These are phyloP conservation scores for Boletus speciosus DNA, from an alignment of 768 basidiomycete species.

Conservation along the genomic window DNA sequence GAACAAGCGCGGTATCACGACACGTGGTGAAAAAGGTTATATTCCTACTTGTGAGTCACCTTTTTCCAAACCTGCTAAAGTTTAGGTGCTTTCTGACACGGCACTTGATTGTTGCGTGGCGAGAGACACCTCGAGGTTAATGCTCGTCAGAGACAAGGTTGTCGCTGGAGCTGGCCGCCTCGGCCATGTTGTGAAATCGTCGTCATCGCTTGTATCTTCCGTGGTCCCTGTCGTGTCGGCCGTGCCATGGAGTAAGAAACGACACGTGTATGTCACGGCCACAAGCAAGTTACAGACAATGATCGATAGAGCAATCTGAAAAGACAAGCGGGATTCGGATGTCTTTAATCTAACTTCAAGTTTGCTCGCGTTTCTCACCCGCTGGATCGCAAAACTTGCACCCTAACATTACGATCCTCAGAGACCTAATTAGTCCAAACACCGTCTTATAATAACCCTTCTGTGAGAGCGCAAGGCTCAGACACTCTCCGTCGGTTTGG, in stretches of 20 bases:
- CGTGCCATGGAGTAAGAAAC: neutral
- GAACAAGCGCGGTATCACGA: too few species aligned
- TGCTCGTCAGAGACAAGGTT: constrained; percentile 1
- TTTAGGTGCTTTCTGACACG: too few species aligned
- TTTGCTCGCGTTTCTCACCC: too few species aligned
- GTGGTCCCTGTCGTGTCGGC: neutral
- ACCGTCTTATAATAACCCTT: neutral
- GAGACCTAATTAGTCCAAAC: too few species aligned
- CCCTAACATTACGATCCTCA: too few species aligned
- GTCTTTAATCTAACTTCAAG: too few species aligned
- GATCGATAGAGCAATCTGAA: constrained; percentile 3
- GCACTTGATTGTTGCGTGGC: neutral
- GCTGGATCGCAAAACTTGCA: too few species aligned
- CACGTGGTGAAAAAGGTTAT: too few species aligned
- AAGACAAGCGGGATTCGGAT: too few species aligned
- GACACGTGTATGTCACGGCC: constrained; percentile 8
- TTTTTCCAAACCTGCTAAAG: too few species aligned
- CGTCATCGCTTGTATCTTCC: neutral
- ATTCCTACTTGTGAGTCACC: too few species aligned
- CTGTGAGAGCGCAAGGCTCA: neutral
- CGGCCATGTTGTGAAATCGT: constrained; percentile 6
- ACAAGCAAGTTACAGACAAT: constrained; percentile 14
- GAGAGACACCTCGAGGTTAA: neutral
- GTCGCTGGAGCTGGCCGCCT: neutral
- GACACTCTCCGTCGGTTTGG: neutral